Conservation (phyloP, 148 eudicot species). For the Selenicereus undatus region DNA sequence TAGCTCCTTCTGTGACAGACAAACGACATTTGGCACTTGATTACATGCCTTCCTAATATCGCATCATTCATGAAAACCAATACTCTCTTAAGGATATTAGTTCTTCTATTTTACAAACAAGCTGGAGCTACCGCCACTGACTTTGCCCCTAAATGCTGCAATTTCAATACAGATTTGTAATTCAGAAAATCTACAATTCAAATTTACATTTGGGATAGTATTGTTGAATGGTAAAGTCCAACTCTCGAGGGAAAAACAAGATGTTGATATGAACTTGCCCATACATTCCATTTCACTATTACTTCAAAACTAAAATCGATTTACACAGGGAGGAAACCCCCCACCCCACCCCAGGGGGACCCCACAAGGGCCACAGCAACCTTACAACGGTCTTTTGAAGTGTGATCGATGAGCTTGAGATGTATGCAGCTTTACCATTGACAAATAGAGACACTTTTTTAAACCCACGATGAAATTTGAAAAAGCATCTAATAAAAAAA, state of each 20-base stretch:
- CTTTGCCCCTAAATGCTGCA: not conserved
- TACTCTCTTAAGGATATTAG: too few relatives aligned
- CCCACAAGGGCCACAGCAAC: not conserved
- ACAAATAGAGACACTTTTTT: not conserved
- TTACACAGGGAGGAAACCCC: not conserved
- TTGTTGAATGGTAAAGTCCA: not conserved
- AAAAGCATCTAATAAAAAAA: not conserved
- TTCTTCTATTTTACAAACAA: too few relatives aligned
- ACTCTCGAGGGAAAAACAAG: not conserved
- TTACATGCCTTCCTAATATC: too few relatives aligned
- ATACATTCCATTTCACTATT: not conserved
- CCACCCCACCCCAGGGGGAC: not conserved
- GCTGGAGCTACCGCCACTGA: not conserved
- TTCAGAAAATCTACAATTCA: not conserved
- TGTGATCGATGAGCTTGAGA: not conserved
- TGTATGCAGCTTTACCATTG: too few relatives aligned
- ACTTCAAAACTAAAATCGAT: not conserved
- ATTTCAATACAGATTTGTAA: not conserved
- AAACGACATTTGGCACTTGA: too few relatives aligned
- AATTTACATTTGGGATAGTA: not conserved
- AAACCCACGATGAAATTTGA: too few relatives aligned
- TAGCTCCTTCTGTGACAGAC: too few relatives aligned
- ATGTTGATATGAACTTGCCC: not conserved
- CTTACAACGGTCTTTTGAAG: not conserved
- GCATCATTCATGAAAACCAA: too few relatives aligned